Conservation (phyloP, 495 filamentous ascomycete species). For the Trichoderma virens region DNA sequence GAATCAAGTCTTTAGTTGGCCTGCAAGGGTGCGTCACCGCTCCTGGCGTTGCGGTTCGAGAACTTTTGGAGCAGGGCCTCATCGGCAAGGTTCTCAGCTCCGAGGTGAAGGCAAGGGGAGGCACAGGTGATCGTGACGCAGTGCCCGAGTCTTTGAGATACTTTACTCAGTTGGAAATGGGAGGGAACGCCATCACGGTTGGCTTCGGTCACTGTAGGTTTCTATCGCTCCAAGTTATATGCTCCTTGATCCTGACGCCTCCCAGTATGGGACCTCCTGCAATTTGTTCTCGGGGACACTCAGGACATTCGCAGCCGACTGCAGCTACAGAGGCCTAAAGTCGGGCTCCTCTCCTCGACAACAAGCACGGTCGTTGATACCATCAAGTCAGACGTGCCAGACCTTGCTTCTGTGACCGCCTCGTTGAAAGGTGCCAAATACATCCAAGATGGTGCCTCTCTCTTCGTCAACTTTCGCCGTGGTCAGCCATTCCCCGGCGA, state of each 20-base stretch:
- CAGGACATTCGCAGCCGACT: slow-evolving; percentile 28
- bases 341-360: slow-evolving; percentile 23
- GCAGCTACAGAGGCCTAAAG: slow-evolving; percentile 36
- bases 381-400: slow-evolving; percentile 29
- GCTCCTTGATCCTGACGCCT: no score
- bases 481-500: slow-evolving; percentile 41
- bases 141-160: slow-evolving; percentile 31
- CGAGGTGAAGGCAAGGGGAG: slow-evolving; percentile 33
- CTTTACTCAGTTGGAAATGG: slow-evolving; percentile 34
- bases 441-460: slow-evolving; percentile 22
- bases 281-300: slow-evolving; percentile 38
- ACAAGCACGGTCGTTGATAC: slow-evolving; percentile 23
- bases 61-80: slow-evolving; percentile 35
- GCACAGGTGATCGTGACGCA: slow-evolving; percentile 25
- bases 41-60: slow-evolving; percentile 33
- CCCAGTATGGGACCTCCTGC: slow-evolving; percentile 28
- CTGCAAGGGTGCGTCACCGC: slow-evolving; percentile 44
- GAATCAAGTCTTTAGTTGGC: slow-evolving; percentile 41
- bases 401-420: slow-evolving; percentile 41
- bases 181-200: slow-evolving; percentile 46
- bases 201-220: slow-evolving; percentile 41
- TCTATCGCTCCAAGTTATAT: no score
- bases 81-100: slow-evolving; percentile 50
- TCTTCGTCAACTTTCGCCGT: slow-evolving; percentile 38
- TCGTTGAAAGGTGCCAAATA: slow-evolving; percentile 30